Evolutionary conservation across 2,329 filamentous ascomycete genomes (phyloP).

Genomic region (Teratosphaeria viscida): DNA sequence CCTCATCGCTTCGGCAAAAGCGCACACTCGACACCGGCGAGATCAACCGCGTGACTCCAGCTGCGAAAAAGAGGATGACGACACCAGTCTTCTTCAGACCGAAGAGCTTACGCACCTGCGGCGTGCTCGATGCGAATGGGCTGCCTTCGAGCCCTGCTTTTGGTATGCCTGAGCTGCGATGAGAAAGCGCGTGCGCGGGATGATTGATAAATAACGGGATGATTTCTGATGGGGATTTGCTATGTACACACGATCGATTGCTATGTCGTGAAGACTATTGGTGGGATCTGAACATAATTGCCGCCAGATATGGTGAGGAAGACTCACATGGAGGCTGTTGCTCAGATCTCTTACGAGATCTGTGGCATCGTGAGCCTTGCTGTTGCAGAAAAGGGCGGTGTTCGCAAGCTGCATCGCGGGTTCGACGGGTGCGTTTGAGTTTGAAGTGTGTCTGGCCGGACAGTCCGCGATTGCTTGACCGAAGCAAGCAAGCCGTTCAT

Average conservation of each 20-base stretch:
- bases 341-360: not conserved
- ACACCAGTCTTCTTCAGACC: constrained; percentile 7
- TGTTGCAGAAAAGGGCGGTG: not conserved
- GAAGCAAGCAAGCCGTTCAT: not conserved
- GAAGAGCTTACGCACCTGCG: constrained; percentile 11
- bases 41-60: constrained; percentile 2
- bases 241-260: not conserved
- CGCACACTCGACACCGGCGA: constrained; percentile 1
- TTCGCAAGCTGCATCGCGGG: not conserved
- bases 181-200: not conserved
- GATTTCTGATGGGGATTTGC: not conserved
- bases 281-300: not conserved
- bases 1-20: constrained; percentile 1
- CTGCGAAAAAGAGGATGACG: constrained; percentile 1
- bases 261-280: not conserved
- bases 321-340: not conserved
- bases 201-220: not conserved
- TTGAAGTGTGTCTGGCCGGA: not conserved
- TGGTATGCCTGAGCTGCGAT: not conserved
- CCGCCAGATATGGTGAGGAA: not conserved
- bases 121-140: constrained; percentile 13
- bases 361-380: not conserved
- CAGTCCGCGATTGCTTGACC: not conserved
- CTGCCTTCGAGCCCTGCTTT: constrained; percentile 13
- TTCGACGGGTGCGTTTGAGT: not conserved